Evolutionary conservation across 225 moss, liverwort and hornwort species (phyloP), one percentile per base, ranked within the genome.

Genomic region (Sphagnum tenellum): DNA sequence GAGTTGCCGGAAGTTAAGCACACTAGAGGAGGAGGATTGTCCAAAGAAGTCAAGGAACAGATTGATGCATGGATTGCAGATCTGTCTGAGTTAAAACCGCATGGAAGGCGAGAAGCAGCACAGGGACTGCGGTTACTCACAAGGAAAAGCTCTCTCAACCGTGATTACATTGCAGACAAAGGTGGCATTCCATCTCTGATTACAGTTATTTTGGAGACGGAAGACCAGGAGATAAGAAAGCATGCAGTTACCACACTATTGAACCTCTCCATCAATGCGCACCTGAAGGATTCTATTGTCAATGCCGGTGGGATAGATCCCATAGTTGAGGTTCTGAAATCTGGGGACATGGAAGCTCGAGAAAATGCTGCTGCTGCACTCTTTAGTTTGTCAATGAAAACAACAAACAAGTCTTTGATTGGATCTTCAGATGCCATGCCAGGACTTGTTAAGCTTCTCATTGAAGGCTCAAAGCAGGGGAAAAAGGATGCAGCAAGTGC

Each of bases 321-420:
- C 45, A 77, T 94, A 14, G 81, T 91, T 8, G 83, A 86, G 65
- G 89, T 87, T 13, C 83, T 91, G 50, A 81, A 78, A 77, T 78
- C 67, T 61, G 94, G 94, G 48, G 81, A 72, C 50, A 50, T 66
- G 12, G 94, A 94, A 68, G 94, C 87, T 2, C 82, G 82, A 55
- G 94, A 91, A 79, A 94, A 94, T 73, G 90, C 94, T 3, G 94
- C 91, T n/a, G 94, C 94, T 3, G 75, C 94, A 9, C 62, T 94
- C 54, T 94, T 94, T 69, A 89, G 91, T 70, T 75, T 94, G 5
- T 90, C 94, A 4, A 81, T 91, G 44, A 77, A 87, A 58, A 44
- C 74, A 3, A 9, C 78, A 4, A 81, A 78, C 70, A 94, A 87
- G 69, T 66, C 83, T 9, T 58, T 71, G 59, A 90, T 94, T 50